Evolutionary conservation across 2,329 filamentous ascomycete genomes (phyloP).

Genomic region (Pyrenochaeta sp.): DNA sequence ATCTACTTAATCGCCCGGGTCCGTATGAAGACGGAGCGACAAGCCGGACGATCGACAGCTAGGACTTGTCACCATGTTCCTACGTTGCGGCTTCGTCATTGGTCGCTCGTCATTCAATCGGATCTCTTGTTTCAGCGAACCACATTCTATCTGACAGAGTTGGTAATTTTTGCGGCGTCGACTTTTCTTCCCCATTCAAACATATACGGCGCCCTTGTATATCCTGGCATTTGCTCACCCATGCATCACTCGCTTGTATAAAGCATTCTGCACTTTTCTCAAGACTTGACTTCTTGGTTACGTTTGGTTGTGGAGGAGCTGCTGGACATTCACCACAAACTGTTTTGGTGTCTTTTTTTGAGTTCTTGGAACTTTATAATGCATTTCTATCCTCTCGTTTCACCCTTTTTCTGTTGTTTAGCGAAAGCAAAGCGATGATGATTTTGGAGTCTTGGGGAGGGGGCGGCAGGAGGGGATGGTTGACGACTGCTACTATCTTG

Average conservation of each 20-base stretch:
- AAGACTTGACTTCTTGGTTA: conserved; percentile 2
- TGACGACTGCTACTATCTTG: no score
- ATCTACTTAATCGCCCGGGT: conserved; percentile 18
- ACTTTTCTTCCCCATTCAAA: conserved; percentile 13
- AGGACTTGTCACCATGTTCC: neutral
- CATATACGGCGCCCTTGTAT: conserved; percentile 33
- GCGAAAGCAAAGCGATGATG: neutral
- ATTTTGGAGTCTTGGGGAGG: neutral
- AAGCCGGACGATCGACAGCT: neutral
- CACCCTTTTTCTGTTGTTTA: neutral
- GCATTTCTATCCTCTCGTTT: conserved; percentile 2
- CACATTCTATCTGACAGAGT: neutral
- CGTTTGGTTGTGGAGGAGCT: neutral
- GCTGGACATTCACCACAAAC: neutral
- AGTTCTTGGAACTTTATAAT: conserved; percentile 1
- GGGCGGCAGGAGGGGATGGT: no score
- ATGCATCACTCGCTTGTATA: conserved; percentile 34
- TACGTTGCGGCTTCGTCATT: neutral
- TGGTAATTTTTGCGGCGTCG: conserved; percentile 13
- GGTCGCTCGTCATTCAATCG: neutral
- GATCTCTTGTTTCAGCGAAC: conserved; percentile 2
- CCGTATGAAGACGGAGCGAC: conserved; percentile 7
- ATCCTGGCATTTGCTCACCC: conserved; percentile 30
- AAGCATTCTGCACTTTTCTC: conserved; percentile 19
- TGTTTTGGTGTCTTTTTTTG: neutral